Evolutionary conservation across 495 filamentous ascomycete species (phyloP).

Genomic region (Tuber magnatum): DNA sequence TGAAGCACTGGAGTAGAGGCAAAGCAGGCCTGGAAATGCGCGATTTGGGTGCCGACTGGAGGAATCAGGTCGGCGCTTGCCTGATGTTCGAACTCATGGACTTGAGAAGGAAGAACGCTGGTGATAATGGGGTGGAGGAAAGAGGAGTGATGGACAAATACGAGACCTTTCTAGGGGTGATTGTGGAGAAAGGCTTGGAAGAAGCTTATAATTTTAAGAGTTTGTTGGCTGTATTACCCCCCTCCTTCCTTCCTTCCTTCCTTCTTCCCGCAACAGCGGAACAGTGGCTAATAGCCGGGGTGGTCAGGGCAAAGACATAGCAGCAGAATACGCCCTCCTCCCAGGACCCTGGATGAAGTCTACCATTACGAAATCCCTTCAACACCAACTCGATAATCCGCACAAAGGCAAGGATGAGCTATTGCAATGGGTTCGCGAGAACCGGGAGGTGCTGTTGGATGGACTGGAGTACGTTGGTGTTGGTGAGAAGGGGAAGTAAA

Average conservation of each 20-base stretch:
- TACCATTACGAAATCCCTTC: slow-evolving; percentile 63
- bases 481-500: neutral
- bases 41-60: slow-evolving; percentile 71
- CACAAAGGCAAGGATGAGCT: slow-evolving; percentile 63
- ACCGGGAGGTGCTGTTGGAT: slow-evolving; percentile 43
- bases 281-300: neutral
- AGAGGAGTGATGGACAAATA: slow-evolving; percentile 41
- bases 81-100: slow-evolving; percentile 59
- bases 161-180: slow-evolving; percentile 45
- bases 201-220: slow-evolving; percentile 41
- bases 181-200: slow-evolving; percentile 45
- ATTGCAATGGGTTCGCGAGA: slow-evolving; percentile 48
- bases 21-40: slow-evolving; percentile 57
- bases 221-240: slow-evolving; percentile 21
- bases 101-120: slow-evolving; percentile 36
- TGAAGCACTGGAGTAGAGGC: slow-evolving; percentile 43
- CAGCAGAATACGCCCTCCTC: slow-evolving; percentile 50
- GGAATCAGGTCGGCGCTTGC: slow-evolving; percentile 62
- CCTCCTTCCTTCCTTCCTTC: neutral
- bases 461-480: neutral
- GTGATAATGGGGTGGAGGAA: slow-evolving; percentile 9
- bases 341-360: slow-evolving; percentile 72
- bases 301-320: slow-evolving; percentile 59
- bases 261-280: neutral
- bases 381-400: slow-evolving; percentile 82